Conservation (phyloP, 176 grass and related monocot species). For the Triticum turgidum region DNA sequence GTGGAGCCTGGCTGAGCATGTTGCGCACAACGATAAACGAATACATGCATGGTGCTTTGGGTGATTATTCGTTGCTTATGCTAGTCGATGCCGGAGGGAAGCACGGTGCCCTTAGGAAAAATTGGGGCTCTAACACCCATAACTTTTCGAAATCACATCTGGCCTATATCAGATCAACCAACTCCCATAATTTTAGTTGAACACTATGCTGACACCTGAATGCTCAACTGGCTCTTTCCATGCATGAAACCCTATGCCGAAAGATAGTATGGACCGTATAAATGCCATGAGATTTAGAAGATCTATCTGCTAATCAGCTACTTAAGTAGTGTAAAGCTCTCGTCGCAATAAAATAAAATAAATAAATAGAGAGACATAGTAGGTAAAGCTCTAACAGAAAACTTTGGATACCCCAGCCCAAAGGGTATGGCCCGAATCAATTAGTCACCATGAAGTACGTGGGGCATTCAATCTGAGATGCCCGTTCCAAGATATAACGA, state of each 20-base stretch:
- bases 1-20: neutral
- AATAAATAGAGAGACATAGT: neutral
- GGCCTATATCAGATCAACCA: no score
- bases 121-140: neutral
- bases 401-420: neutral
- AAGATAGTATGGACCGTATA: neutral
- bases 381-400: slow-evolving; percentile 13
- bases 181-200: neutral
- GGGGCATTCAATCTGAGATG: neutral
- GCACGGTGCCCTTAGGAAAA: neutral
- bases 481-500: neutral
- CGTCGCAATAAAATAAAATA: no score
- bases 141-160: no score
- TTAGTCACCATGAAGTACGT: neutral
- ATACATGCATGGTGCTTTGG: neutral
- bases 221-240: neutral
- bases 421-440: neutral
- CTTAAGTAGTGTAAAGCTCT: neutral
- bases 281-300: slow-evolving; percentile 22
- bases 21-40: neutral
- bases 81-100: neutral
- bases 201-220: neutral
- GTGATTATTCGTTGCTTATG: neutral
- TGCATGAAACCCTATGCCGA: neutral
- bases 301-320: neutral